These are phyloP conservation scores for Aspergillus cristatus DNA, from an alignment of 495 filamentous ascomycete genomes.

Conservation along the genomic window DNA sequence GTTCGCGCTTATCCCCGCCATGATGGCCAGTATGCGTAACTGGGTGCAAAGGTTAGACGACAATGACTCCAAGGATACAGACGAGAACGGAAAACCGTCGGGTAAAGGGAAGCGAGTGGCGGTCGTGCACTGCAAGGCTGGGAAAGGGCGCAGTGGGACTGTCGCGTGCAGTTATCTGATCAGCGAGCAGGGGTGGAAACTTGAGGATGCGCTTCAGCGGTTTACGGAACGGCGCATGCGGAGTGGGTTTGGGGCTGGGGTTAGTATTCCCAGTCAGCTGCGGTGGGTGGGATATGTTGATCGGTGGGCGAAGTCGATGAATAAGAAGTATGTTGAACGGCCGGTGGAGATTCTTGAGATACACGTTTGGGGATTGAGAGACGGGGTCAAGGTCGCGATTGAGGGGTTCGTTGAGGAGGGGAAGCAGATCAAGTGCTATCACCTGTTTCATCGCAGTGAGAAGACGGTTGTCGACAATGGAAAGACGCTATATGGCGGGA, in stretches of 20 bases:
- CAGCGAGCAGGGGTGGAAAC: slow-evolving; percentile 76
- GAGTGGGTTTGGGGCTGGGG: slow-evolving; percentile 74
- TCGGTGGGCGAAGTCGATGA: slow-evolving; percentile 61
- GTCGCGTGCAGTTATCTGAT: slow-evolving; percentile 82
- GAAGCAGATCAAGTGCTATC: slow-evolving; percentile 73
- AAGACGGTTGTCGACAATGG: slow-evolving; percentile 56
- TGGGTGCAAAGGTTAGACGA: slow-evolving; percentile 58
- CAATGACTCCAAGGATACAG: slow-evolving; percentile 9
- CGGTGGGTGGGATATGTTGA: slow-evolving; percentile 88
- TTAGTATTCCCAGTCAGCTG: slow-evolving; percentile 89
- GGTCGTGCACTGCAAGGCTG: slow-evolving; percentile 95
- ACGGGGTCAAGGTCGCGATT: slow-evolving; percentile 80
- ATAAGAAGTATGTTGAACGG: slow-evolving; percentile 75
- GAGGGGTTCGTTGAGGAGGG: slow-evolving; percentile 84
- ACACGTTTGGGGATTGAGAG: slow-evolving; percentile 79
- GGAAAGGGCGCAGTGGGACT: slow-evolving; percentile 90
- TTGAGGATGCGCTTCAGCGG: slow-evolving; percentile 63
- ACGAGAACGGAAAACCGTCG: slow-evolving; percentile 4
- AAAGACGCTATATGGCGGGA: slow-evolving; percentile 4
- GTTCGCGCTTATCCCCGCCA: slow-evolving; percentile 74
- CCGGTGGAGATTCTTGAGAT: slow-evolving; percentile 79
- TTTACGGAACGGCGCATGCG: slow-evolving; percentile 90
- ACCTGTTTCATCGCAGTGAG: slow-evolving; percentile 69
- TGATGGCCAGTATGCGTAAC: slow-evolving; percentile 84
- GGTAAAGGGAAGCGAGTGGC: slow-evolving; percentile 52